Base-by-base conservation (phyloP, 805 yeast genomes). In the Teunomyces funiuensis region DNA sequence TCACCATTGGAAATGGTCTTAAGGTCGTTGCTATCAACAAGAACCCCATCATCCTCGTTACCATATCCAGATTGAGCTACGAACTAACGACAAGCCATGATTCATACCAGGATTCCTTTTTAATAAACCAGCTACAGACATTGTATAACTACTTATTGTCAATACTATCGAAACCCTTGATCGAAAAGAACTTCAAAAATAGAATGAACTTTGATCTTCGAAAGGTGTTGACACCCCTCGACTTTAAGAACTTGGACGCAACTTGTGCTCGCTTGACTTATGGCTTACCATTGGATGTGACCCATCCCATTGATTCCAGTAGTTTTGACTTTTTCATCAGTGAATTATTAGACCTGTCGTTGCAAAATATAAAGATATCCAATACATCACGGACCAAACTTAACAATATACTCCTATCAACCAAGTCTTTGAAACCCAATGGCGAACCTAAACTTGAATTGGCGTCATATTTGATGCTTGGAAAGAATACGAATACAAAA, bases 191-290 rank as follows among this genome's bases (percentile, higher is more conserved):
- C 26, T 90, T 86, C 57, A 68, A 73, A 39, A 76, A 79, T 46
- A 70, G 95, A 42, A 83, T 85, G 54, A 88, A 88, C 53, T 88
- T 85, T 53, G 98, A 91, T 54, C 65, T 91, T 28, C 68, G 97
- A 16, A 83, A 81, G 43, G 73, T 85, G 20, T 68, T 90, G 18
- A 88, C 88, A 3, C 78, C 82, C 1, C 75, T 91, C 3, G 97
- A 90, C 60, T 71, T 79, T 42, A 76, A 79, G 2, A 87, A 86
- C 43, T 63, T 91, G 34, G 83, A 85, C 45, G 73, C 81, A 1
- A 71, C 91, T 18, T 55, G 67, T 30, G 55, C 61, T 61, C 58
- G 57, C 29, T 47, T 64, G 29, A 62, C 72, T 0, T 71, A 55
- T 50, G 74, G 74, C 0, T 46, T 66, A 9, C 45, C 45, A 13